A percentile compares a stretch with the other conserved stretches of the same genome.
Conservation (phyloP, 1,284 basidiomycete genomes). For the Retiboletus fuscus region DNA sequence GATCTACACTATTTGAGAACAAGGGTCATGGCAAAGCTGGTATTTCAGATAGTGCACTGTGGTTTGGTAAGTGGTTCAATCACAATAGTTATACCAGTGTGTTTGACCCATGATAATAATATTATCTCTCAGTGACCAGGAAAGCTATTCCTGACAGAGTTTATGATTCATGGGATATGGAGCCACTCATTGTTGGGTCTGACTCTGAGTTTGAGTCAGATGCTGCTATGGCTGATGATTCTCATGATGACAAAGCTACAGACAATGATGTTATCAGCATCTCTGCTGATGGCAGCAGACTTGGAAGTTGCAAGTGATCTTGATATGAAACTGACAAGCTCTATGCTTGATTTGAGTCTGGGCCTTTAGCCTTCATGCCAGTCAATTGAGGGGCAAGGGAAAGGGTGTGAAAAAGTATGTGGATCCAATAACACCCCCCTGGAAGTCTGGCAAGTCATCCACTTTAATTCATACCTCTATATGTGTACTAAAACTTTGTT, state of each 20-base stretch:
- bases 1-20: too few species aligned
- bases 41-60: background rate
- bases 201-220: background rate
- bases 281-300: too few species aligned
- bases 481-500: background rate
- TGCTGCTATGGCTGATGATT: too few species aligned
- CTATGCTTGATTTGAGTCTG: too few species aligned
- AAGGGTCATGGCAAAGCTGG: background rate
- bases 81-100: too few species aligned
- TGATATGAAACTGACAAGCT: too few species aligned
- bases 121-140: background rate
- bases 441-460: background rate
- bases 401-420: background rate
- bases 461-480: too few species aligned
- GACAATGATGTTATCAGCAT: too few species aligned
- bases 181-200: background rate
- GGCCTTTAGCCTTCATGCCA: too few species aligned
- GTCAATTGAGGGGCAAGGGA: background rate
- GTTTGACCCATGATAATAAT: background rate
- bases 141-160: background rate
- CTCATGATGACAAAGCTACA: too few species aligned
- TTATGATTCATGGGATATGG: constrained; percentile 6
- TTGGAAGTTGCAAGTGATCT: too few species aligned
- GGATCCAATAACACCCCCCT: background rate
- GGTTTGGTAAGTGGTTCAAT: background rate